These are phyloP conservation scores for Phytopythium vexans DNA, from an alignment of 352 stramenopile genomes.

Conservation along the genomic window DNA sequence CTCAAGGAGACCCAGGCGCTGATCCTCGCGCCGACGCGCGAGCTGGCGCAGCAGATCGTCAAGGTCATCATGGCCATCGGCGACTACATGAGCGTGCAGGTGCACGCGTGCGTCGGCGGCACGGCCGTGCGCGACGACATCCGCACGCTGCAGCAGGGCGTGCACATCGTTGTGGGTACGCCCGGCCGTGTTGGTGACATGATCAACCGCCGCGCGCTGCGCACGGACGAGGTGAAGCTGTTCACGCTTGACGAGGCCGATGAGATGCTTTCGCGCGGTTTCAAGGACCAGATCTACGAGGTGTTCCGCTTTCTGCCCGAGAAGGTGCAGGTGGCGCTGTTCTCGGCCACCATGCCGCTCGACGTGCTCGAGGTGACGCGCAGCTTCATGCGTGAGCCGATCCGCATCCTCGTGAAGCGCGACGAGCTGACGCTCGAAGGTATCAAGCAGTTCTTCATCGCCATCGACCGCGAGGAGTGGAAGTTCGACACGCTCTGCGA, in stretches of 20 bases:
- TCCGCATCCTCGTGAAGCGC: conserved; percentile 99
- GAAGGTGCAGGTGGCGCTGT: conserved; percentile 97
- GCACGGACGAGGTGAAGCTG: conserved; percentile 94
- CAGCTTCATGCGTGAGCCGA: conserved; percentile 98
- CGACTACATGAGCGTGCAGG: conserved; percentile 96
- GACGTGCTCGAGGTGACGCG: conserved; percentile 99
- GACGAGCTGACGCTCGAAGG: conserved; percentile 99
- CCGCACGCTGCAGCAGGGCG: conserved; percentile 95
- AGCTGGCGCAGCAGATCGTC: conserved; percentile 99
- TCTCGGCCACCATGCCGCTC: conserved; percentile 99
- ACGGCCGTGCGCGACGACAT: conserved; percentile 99
- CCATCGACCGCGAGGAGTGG: conserved; percentile 98
- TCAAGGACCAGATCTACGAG: conserved; percentile 99
- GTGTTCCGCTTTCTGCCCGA: conserved; percentile 99
- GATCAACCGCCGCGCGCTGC: conserved; percentile 97
- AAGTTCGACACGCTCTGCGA: conserved; percentile 99
- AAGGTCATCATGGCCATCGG: conserved; percentile 95
- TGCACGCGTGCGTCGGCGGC: conserved; percentile 98
- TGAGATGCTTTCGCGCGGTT: conserved; percentile 99
- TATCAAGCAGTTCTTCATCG: conserved; percentile 99
- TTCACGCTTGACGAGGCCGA: conserved; percentile 99
- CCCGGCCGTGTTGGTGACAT: conserved; percentile 99
- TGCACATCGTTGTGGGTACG: conserved; percentile 98
- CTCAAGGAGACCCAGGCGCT: conserved; percentile 97
- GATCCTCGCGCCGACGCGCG: conserved; percentile 98